Evolutionary conservation across 1,139 yeast genomes (phyloP).

Genomic region (Sugiyamaella castrensis): DNA sequence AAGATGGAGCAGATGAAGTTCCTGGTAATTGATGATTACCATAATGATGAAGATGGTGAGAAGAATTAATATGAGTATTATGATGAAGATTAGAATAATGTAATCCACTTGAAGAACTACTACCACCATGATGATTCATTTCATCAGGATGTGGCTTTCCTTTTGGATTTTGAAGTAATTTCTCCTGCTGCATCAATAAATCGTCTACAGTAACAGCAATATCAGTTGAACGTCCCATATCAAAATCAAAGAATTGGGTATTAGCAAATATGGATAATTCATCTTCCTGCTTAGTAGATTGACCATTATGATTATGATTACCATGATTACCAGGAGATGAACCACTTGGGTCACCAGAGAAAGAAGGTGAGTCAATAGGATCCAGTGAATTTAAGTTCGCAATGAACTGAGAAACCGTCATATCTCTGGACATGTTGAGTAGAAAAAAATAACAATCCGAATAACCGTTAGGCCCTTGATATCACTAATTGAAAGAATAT

Average conservation of each 20-base stretch:
- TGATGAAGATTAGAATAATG: slow-evolving; percentile 2
- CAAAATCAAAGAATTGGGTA: slow-evolving; percentile 45
- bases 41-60: slow-evolving; percentile 9
- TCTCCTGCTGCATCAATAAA: slow-evolving; percentile 41
- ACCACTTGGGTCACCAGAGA: slow-evolving; percentile 12
- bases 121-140: slow-evolving; percentile 2
- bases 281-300: slow-evolving; percentile 30
- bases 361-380: slow-evolving; percentile 26
- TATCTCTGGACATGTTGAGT: slow-evolving; percentile 22
- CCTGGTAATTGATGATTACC: slow-evolving; percentile 8
- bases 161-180: slow-evolving; percentile 35
- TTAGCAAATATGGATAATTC: slow-evolving; percentile 43
- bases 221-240: slow-evolving; percentile 43
- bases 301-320: not conserved
- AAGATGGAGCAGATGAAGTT: slow-evolving; percentile 1
- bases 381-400: slow-evolving; percentile 36
- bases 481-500: too few species aligned
- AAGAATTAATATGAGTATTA: slow-evolving; percentile 9
- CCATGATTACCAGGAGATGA: slow-evolving; percentile 3
- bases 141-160: slow-evolving; percentile 20
- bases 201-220: slow-evolving; percentile 42
- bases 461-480: too few species aligned
- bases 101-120: not conserved
- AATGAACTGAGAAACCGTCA: slow-evolving; percentile 34
- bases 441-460: too few species aligned